Conservation (phyloP, 108 stramenopile genomes). For the Chaetoceros tenuissimus region DNA sequence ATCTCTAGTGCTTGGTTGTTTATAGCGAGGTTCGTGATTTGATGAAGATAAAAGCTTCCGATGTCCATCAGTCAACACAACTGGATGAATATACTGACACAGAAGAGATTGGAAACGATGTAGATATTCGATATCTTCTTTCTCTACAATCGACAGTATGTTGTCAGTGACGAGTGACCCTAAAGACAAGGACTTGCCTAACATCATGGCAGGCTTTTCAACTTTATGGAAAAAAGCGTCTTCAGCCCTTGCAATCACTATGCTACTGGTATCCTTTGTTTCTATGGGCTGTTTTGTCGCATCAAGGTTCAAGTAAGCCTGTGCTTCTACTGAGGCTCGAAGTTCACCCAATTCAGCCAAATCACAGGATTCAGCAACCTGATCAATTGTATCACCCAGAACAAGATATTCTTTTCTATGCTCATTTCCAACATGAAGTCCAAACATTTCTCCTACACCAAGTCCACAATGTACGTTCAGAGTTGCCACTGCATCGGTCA, state of each 20-base stretch:
- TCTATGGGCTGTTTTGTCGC: background rate
- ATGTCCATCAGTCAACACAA: too few species aligned
- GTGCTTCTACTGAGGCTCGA: constrained; percentile 28
- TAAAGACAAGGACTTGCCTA: constrained; percentile 14
- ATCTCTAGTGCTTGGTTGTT: too few species aligned
- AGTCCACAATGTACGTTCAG: constrained; percentile 57
- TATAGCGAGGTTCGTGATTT: too few species aligned
- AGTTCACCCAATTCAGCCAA: constrained; percentile 29
- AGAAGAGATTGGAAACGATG: constrained; percentile 31
- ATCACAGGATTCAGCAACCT: constrained; percentile 30
- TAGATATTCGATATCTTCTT: background rate
- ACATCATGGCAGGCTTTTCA: constrained; percentile 12
- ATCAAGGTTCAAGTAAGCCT: constrained; percentile 2
- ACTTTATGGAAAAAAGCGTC: background rate
- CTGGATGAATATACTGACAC: constrained; percentile 73
- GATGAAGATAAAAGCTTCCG: too few species aligned
- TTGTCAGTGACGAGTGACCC: too few species aligned
- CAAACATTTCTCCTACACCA: constrained; percentile 29
- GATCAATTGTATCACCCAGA: constrained; percentile 45
- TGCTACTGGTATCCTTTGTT: background rate
- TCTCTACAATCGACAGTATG: background rate
- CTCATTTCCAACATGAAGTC: constrained; percentile 35
- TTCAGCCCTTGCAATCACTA: too few species aligned
- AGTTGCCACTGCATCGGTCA: constrained; percentile 16
- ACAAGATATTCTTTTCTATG: constrained; percentile 31